Conservation (phyloP, 1,284 basidiomycete species). For the Phaffia rhodozyma region DNA sequence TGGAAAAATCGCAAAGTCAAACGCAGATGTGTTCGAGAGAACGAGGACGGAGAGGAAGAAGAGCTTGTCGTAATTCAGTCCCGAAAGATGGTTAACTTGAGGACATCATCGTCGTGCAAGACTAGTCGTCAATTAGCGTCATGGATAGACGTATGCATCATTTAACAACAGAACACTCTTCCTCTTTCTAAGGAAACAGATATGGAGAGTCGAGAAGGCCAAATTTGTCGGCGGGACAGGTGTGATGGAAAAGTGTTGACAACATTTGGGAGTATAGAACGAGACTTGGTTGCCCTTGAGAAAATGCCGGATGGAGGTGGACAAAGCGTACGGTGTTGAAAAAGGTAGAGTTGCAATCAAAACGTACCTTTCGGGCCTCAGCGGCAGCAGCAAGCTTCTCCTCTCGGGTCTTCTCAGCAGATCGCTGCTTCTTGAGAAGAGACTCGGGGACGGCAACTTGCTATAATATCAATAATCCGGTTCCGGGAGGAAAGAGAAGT, state of each 20-base stretch:
- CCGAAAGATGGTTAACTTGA: slow-evolving; percentile 95
- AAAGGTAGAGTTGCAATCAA: neutral
- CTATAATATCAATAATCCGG: neutral
- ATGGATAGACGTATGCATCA: slow-evolving; percentile 69
- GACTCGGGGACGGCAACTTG: slow-evolving; percentile 85
- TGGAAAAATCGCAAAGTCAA: neutral
- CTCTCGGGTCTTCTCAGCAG: slow-evolving; percentile 93
- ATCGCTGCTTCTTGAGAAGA: slow-evolving; percentile 97
- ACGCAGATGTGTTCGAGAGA: neutral
- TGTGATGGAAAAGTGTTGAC: no score
- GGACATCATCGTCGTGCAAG: slow-evolving; percentile 52
- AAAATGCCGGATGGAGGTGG: neutral
- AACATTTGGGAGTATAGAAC: neutral
- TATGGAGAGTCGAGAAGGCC: neutral
- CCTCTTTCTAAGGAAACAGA: neutral
- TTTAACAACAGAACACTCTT: slow-evolving; percentile 21
- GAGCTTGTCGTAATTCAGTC: slow-evolving; percentile 47
- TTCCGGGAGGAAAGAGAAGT: neutral
- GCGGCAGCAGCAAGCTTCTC: slow-evolving; percentile 76
- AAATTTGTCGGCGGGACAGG: neutral
- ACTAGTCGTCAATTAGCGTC: slow-evolving; percentile 30
- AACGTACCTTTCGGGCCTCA: slow-evolving; percentile 80
- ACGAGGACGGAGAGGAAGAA: no score
- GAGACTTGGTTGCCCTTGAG: neutral
- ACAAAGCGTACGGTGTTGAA: neutral